These are phyloP conservation scores for Phytophthora pseudosyringae DNA, from an alignment of 352 stramenopile species.

Conservation along the genomic window DNA sequence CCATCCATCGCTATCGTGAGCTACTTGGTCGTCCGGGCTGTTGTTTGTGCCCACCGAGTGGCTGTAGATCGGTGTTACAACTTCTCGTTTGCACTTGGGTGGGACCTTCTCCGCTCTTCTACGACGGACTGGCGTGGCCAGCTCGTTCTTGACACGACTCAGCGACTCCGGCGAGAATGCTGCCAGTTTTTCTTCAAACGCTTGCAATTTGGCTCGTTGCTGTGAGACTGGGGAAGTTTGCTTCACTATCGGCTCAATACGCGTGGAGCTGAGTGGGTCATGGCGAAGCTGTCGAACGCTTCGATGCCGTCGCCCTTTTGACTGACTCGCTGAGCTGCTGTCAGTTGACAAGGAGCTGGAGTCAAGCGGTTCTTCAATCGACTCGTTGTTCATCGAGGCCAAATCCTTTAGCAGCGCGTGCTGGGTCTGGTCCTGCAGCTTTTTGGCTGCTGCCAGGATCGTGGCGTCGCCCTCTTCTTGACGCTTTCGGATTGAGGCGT, in stretches of 20 bases:
- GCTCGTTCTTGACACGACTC: constrained; percentile 41
- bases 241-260: not conserved
- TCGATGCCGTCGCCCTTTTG: constrained; percentile 5
- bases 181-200: constrained; percentile 62
- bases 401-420: constrained; percentile 31
- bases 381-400: constrained; percentile 2
- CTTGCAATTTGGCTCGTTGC: constrained; percentile 61
- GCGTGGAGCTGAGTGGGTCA: constrained; percentile 11
- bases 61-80: not conserved
- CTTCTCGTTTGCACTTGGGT: constrained; percentile 6
- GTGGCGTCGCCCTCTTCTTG: constrained; percentile 43
- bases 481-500: constrained; percentile 51
- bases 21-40: not conserved
- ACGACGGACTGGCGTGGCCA: constrained; percentile 9
- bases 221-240: constrained; percentile 51
- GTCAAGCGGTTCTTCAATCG: constrained; percentile 10
- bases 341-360: constrained; percentile 18
- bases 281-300: constrained; percentile 10
- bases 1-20: constrained; percentile 27
- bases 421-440: constrained; percentile 57
- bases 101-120: not conserved
- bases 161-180: constrained; percentile 58
- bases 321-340: constrained; percentile 21
- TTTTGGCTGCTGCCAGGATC: constrained; percentile 49
- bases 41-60: not conserved